Evolutionary conservation across 2,329 filamentous ascomycete genomes (phyloP).

Genomic region (Trichoderma atroviride): DNA sequence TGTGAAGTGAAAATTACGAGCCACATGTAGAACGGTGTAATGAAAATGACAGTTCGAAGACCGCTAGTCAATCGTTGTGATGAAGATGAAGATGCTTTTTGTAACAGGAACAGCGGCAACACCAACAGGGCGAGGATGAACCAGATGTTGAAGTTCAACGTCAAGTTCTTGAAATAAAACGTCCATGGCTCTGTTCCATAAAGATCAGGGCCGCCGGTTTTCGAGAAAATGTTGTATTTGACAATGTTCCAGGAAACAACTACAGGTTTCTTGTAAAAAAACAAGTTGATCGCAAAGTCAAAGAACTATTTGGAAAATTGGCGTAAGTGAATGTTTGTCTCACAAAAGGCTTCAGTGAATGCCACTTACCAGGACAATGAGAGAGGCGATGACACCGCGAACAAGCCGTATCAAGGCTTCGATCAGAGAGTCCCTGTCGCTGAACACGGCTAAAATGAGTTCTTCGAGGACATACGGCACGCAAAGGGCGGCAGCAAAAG

Average conservation of each 20-base stretch:
- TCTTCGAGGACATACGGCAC: constrained; percentile 83
- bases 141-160: constrained; percentile 96
- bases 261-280: constrained; percentile 80
- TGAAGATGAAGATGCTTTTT: constrained; percentile 66
- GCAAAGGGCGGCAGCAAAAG: constrained; percentile 83
- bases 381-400: constrained; percentile 67
- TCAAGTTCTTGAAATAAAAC: constrained; percentile 89
- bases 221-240: constrained; percentile 90
- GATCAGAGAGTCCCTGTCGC: constrained; percentile 60
- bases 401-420: constrained; percentile 63
- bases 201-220: constrained; percentile 79
- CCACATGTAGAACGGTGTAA: constrained; percentile 92
- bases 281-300: constrained; percentile 73
- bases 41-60: constrained; percentile 75
- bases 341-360: background rate
- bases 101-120: constrained; percentile 73
- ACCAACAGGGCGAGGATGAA: constrained; percentile 77
- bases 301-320: constrained; percentile 51
- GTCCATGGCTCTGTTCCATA: constrained; percentile 97
- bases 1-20: constrained; percentile 87
- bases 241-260: constrained; percentile 91
- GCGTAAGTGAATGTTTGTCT: background rate
- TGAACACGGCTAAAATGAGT: constrained; percentile 57
- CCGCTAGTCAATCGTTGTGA: constrained; percentile 67
- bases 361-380: constrained; percentile 68